A percentile compares a stretch with the other conserved stretches of the same genome.
Conservation (phyloP, 2,329 filamentous ascomycete species). For the Neonectria sp. region DNA sequence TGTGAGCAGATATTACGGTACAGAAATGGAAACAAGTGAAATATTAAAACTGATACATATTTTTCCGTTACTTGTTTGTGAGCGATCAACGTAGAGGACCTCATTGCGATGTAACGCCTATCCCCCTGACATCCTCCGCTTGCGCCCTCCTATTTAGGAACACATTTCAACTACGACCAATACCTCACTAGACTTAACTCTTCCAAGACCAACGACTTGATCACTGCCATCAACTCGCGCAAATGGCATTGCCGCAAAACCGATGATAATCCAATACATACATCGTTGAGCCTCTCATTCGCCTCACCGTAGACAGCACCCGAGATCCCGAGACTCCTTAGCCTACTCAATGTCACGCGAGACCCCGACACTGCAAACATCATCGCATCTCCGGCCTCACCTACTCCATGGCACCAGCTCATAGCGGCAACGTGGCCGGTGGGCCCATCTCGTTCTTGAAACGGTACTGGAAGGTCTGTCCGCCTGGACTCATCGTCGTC, state of each 20-base stretch:
- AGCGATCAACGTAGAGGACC: not conserved
- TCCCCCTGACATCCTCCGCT: not conserved
- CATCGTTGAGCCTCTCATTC: not conserved
- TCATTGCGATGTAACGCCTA: not conserved
- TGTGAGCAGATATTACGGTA: not conserved
- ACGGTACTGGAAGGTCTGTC: slow-evolving; percentile 64
- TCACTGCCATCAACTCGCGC: not conserved
- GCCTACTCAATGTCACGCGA: slow-evolving; percentile 32
- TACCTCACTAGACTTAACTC: not conserved
- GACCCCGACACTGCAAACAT: slow-evolving; percentile 10
- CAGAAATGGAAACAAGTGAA: not conserved
- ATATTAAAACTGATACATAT: not conserved
- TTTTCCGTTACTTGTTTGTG: not conserved
- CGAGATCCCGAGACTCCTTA: not conserved
- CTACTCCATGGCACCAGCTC: slow-evolving; percentile 47
- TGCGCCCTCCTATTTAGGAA: slow-evolving; percentile 5
- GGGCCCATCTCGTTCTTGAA: slow-evolving; percentile 50
- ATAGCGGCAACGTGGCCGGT: slow-evolving; percentile 35
- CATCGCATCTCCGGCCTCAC: slow-evolving; percentile 8
- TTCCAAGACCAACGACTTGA: not conserved
- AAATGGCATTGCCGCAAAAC: not conserved
- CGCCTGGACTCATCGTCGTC: not conserved
- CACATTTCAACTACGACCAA: slow-evolving; percentile 10
- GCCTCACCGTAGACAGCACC: not conserved
- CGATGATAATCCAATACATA: not conserved